Evolutionary conservation across 192 early-diverging fungal species (phyloP).

Genomic region (Rhizoclosmatium sp.): DNA sequence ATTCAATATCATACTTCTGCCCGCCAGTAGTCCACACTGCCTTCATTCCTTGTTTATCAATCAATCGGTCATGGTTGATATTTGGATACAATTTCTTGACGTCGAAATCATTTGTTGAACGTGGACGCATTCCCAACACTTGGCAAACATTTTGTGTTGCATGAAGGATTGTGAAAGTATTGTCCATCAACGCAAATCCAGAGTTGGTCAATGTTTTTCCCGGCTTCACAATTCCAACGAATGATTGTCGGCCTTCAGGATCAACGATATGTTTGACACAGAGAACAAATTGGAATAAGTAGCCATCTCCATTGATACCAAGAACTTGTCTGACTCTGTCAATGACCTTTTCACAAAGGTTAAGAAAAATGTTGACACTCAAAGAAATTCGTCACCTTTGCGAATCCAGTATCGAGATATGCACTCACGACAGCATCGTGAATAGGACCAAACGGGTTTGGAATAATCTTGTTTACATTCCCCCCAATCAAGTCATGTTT

Average conservation of each 20-base stretch:
- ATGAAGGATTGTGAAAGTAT: conserved; percentile 37
- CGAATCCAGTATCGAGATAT: conserved; percentile 55
- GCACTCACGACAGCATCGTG: conserved; percentile 43
- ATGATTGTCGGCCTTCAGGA: conserved; percentile 36
- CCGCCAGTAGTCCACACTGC: background rate
- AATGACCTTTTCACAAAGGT: conserved; percentile 36
- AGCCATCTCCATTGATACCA: conserved; percentile 33
- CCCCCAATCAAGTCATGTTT: conserved; percentile 40
- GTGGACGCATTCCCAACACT: background rate
- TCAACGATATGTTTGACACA: conserved; percentile 47
- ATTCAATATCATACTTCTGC: conserved; percentile 6
- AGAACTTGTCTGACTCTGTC: conserved; percentile 51
- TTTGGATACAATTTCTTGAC: background rate
- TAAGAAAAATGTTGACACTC: background rate
- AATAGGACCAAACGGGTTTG: conserved; percentile 45
- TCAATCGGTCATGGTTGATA: background rate
- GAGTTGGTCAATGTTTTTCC: background rate
- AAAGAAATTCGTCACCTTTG: conserved; percentile 40
- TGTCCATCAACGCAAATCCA: conserved; percentile 42
- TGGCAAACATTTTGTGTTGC: conserved; percentile 6
- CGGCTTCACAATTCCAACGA: conserved; percentile 41
- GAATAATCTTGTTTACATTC: conserved; percentile 51
- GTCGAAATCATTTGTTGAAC: background rate
- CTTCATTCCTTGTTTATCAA: conserved; percentile 18
- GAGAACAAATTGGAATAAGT: conserved; percentile 37